A percentile compares a stretch with the other conserved stretches of the same genome.
Evolutionary conservation across 139 green algal species (phyloP).

Genomic region (Chlorella sp.): DNA sequence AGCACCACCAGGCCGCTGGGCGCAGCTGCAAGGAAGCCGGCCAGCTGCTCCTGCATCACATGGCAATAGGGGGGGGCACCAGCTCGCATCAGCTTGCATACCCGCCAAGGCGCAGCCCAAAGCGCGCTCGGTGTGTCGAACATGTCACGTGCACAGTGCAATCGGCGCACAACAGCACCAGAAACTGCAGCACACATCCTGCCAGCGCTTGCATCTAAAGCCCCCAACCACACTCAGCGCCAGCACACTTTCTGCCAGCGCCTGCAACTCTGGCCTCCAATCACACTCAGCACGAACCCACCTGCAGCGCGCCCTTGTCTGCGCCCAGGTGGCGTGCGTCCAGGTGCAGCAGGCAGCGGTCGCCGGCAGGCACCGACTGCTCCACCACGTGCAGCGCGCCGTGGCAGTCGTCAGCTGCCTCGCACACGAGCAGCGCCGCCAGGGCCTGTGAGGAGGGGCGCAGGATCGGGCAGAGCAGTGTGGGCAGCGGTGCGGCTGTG

Average conservation of each 20-base stretch:
- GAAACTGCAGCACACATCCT: not conserved
- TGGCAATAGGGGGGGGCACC: no score
- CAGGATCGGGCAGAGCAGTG: no score
- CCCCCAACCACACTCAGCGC: not conserved
- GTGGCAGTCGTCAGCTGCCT: not conserved
- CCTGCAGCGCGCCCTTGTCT: constrained; percentile 6
- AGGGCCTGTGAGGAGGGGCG: not conserved
- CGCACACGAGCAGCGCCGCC: constrained; percentile 30
- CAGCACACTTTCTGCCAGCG: not conserved
- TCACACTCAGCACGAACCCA: not conserved
- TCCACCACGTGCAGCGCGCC: not conserved
- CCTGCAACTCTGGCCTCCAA: not conserved
- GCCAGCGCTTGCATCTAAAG: not conserved
- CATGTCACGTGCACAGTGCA: no score
- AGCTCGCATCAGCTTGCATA: no score
- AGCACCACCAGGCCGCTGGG: constrained; percentile 36
- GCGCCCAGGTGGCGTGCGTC: not conserved
- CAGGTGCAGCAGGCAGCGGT: constrained; percentile 21
- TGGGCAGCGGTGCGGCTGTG: no score
- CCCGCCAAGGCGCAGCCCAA: no score
- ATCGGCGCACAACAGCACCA: no score
- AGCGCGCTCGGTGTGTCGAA: no score
- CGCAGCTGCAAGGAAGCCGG: constrained; percentile 1
- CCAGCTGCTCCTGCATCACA: constrained; percentile 25
- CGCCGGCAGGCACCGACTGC: not conserved